Base-by-base conservation (phyloP, 1,284 basidiomycete genomes). In the Coniophora puteana region DNA sequence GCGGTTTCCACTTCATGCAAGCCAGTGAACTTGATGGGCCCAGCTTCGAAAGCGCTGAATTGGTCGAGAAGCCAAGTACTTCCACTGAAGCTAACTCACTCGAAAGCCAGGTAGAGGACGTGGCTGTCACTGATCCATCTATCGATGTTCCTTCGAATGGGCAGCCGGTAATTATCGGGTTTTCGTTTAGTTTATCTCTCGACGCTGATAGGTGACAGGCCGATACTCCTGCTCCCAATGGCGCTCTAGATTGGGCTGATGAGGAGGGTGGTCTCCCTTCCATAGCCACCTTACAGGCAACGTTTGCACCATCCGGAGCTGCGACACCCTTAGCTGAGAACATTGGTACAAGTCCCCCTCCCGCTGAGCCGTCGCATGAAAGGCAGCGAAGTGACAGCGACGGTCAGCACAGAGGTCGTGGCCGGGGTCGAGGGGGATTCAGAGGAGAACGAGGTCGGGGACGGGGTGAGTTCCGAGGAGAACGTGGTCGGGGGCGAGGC, bases 1-100 rank as follows among this genome's bases (percentile, higher is more conserved):
- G 69, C 39, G 74, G 75, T 59, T 81, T 88, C 69, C 77, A 75
- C 51, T 89, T 89, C 60, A 82, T 89, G 66, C 78, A 85, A 60
- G 82, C 73, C 41, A 88, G 85, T 54, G 86, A 89, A 51, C 67
- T 89, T 22, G 87, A 81, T 45, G 52, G 67, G 3, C 40, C 69
- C 20, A 49, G 66, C 10, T 71, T 74, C 31, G 76, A 78, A 23
- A 65, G 53, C 21, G 62, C 65, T 6, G 75, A 79, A 50, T 78
- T 74, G 74, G 68, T 74, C 6, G 74, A 79, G 46, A 62, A 58
- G 11, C 46, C n/a, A n/a, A n/a, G n/a, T n/a, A n/a, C n/a, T n/a
- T n/a, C n/a, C n/a, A n/a, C 66, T 14, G 66, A 68, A 16, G 61
- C 47, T 41, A 55, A 38, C 18, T 32, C 25, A 43, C 41, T 21